A percentile compares a stretch with the other conserved stretches of the same genome.
Evolutionary conservation across 106 monocot genomes (phyloP).

Genomic region (Dioscorea alata): DNA sequence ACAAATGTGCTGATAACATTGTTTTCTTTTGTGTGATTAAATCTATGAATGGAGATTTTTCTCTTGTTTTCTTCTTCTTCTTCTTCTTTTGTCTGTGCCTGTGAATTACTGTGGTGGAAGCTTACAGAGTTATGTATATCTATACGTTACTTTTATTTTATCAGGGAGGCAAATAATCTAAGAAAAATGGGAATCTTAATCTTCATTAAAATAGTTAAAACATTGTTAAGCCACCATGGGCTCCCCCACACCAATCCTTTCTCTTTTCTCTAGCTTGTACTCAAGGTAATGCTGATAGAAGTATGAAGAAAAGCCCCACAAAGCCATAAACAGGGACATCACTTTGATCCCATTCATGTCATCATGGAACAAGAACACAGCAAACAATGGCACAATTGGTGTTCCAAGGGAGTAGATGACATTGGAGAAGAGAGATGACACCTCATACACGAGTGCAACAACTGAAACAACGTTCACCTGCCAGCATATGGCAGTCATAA

Average conservation of each 20-base stretch:
- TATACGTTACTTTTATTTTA: no score
- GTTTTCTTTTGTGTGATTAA: no score
- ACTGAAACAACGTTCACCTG: conserved; percentile 32
- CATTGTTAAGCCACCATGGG: no score
- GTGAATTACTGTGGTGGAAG: no score
- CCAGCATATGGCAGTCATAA: conserved; percentile 41
- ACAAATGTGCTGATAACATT: no score
- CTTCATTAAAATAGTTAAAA: no score
- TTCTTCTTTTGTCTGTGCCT: no score
- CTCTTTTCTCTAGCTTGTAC: background rate
- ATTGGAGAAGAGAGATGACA: conserved; percentile 30
- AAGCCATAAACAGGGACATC: conserved; percentile 33
- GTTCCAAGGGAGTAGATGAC: background rate
- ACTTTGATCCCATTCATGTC: conserved; percentile 43
- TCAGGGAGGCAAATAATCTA: background rate
- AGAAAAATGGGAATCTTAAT: background rate
- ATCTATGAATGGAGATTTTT: no score
- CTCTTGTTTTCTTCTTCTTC: no score
- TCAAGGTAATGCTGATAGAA: conserved; percentile 53
- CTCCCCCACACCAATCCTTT: background rate
- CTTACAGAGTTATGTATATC: no score
- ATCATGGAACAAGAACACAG: conserved; percentile 46
- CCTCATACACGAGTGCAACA: conserved; percentile 27
- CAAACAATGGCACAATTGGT: conserved; percentile 29
- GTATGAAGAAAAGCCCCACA: conserved; percentile 50